Evolutionary conservation across 176 grass and related monocot genomes (phyloP).

Genomic region (Eragrostis curvula): DNA sequence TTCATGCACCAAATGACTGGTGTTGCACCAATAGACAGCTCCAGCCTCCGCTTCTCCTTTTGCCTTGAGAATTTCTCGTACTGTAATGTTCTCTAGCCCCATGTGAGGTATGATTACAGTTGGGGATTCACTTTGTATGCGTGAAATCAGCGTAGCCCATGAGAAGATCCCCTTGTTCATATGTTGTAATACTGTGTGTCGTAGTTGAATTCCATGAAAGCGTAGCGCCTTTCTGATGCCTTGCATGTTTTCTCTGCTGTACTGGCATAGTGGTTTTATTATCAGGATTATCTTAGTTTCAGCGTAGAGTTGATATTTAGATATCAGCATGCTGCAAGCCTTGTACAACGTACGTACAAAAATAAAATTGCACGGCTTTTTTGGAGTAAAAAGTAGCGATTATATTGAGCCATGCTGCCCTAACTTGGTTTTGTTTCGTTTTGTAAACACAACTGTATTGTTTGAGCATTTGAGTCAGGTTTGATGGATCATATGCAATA

Average conservation of each 20-base stretch:
- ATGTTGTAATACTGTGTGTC: slow-evolving; percentile 66
- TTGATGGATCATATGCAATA: neutral
- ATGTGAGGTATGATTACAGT: slow-evolving; percentile 66
- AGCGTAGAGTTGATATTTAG: neutral
- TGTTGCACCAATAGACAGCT: slow-evolving; percentile 73
- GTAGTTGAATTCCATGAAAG: slow-evolving; percentile 67
- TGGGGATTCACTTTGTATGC: slow-evolving; percentile 59
- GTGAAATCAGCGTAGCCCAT: slow-evolving; percentile 66
- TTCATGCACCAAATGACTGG: slow-evolving; percentile 62
- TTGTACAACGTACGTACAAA: neutral
- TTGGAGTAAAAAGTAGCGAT: too few species aligned
- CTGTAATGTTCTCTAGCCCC: slow-evolving; percentile 88
- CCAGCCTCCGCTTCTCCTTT: slow-evolving; percentile 69
- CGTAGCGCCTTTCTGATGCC: slow-evolving; percentile 65
- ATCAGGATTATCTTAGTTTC: neutral
- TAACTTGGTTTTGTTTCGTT: neutral
- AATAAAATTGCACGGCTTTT: neutral
- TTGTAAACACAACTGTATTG: neutral
- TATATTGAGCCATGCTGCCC: neutral
- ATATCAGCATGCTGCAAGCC: neutral
- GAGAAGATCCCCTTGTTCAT: slow-evolving; percentile 81
- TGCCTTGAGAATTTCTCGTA: slow-evolving; percentile 69
- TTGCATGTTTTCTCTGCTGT: slow-evolving; percentile 62
- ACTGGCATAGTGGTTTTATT: neutral
- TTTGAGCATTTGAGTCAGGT: neutral